A percentile compares a stretch with the other conserved stretches of the same genome.
phyloP scores from a whole-genome alignment of 495 filamentous ascomycete genomes.

The Penicillium coffeae region DNA sequence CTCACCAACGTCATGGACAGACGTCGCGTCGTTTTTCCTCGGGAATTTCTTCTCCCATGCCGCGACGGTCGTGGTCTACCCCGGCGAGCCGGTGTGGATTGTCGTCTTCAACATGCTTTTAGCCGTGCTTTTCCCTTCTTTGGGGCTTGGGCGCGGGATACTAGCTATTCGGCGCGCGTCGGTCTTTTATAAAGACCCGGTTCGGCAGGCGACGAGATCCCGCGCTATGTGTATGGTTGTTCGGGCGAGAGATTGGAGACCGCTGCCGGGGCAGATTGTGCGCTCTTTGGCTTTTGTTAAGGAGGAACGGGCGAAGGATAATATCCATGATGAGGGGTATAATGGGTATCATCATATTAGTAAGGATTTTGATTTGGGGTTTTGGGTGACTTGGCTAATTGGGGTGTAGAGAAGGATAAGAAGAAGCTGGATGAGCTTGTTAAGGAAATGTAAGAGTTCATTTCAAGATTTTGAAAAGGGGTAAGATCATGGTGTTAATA shows the following conservation, averaged over 20 bases:
- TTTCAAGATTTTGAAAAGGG: no score
- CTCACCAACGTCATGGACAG: neutral
- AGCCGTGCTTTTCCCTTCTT: neutral
- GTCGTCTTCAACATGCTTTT: neutral
- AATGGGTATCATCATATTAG: neutral
- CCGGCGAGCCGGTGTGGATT: neutral
- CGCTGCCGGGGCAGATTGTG: neutral
- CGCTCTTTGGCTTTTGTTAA: neutral
- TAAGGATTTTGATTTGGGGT: neutral
- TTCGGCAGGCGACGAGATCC: neutral
- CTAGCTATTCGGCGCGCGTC: neutral
- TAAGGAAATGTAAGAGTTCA: neutral
- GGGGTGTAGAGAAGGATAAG: neutral
- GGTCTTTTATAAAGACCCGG: neutral
- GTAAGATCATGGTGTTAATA: neutral
- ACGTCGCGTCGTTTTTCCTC: neutral
- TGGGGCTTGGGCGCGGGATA: neutral
- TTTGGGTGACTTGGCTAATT: neutral
- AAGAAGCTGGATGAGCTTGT: neutral
- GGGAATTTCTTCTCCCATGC: neutral
- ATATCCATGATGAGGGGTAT: neutral
- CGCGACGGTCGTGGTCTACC: neutral
- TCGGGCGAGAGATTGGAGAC: neutral
- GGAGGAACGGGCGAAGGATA: neutral
- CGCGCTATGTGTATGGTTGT: neutral